Evolutionary conservation across 257 asterid species (phyloP).

Genomic region (Gynochthodes officinalis): DNA sequence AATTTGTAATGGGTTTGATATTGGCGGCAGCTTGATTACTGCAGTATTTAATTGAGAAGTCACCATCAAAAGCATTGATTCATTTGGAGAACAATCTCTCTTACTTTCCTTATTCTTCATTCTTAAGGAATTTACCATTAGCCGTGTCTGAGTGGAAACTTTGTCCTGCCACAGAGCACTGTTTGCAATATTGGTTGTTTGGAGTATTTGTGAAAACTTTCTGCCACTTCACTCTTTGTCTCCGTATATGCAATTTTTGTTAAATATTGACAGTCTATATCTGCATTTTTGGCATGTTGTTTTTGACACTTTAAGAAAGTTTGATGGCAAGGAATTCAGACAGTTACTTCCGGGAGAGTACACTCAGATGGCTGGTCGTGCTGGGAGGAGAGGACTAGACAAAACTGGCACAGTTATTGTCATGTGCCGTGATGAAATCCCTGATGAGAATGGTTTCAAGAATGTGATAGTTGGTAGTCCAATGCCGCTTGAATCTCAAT

Average conservation of each 20-base stretch:
- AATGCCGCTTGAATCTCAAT: conserved; percentile 90
- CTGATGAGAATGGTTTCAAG: conserved; percentile 72
- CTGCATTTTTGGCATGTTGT: conserved; percentile 68
- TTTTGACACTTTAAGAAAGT: conserved; percentile 87
- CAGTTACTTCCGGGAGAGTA: conserved; percentile 95
- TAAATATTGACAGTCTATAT: background rate
- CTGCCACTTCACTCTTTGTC: background rate
- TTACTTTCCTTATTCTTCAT: background rate
- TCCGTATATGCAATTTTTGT: background rate
- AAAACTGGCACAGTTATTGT: conserved; percentile 89
- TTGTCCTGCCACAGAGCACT: background rate
- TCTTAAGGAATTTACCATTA: background rate
- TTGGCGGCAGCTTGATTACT: background rate
- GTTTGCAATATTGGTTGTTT: background rate
- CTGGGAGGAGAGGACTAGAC: conserved; percentile 99
- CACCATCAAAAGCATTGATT: background rate
- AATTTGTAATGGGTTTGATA: background rate
- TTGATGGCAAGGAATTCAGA: conserved; percentile 91
- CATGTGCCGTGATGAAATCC: conserved; percentile 93
- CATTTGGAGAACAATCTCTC: background rate
- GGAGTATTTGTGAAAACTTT: background rate
- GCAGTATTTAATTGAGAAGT: background rate
- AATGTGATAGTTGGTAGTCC: conserved; percentile 86
- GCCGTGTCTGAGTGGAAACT: background rate
- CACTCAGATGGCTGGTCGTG: conserved; percentile 99